These are phyloP conservation scores for Phaeomoniella chlamydospora DNA, from an alignment of 2,329 filamentous ascomycete genomes.

Conservation along the genomic window DNA sequence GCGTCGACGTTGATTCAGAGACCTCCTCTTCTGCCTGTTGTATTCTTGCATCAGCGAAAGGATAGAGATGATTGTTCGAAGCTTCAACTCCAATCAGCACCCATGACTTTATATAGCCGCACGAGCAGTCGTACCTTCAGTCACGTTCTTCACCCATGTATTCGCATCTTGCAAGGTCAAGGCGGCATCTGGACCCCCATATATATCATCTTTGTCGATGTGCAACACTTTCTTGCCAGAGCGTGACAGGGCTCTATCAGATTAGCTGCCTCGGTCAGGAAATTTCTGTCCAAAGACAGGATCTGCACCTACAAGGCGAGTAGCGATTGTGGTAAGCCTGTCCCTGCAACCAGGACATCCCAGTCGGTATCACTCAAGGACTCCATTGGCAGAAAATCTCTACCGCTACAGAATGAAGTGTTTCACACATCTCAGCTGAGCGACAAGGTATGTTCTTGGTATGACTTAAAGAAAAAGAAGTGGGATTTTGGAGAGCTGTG, in stretches of 20 bases:
- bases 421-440: not conserved
- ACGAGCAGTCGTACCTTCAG: slow-evolving; percentile 17
- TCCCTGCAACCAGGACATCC: slow-evolving; percentile 70
- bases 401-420: not conserved
- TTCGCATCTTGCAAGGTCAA: slow-evolving; percentile 72
- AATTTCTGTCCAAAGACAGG: slow-evolving; percentile 15
- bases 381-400: slow-evolving; percentile 42
- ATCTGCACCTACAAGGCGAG: slow-evolving; percentile 51
- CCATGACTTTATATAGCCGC: slow-evolving; percentile 5
- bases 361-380: slow-evolving; percentile 58
- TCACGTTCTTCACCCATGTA: slow-evolving; percentile 47
- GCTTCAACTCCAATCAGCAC: slow-evolving; percentile 11
- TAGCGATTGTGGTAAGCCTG: slow-evolving; percentile 63
- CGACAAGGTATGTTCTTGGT: no score
- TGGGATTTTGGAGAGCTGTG: no score
- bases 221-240: slow-evolving; percentile 86
- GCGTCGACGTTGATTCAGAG: slow-evolving; percentile 8
- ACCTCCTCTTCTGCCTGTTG: slow-evolving; percentile 15
- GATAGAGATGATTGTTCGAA: slow-evolving; percentile 11
- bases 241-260: slow-evolving; percentile 72
- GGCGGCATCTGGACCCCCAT: slow-evolving; percentile 74
- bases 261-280: slow-evolving; percentile 56
- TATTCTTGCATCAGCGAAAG: slow-evolving; percentile 21
- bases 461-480: no score
- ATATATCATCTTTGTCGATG: slow-evolving; percentile 75